Conservation (phyloP, 2,329 filamentous ascomycete species). For the Penicillium sp. region DNA sequence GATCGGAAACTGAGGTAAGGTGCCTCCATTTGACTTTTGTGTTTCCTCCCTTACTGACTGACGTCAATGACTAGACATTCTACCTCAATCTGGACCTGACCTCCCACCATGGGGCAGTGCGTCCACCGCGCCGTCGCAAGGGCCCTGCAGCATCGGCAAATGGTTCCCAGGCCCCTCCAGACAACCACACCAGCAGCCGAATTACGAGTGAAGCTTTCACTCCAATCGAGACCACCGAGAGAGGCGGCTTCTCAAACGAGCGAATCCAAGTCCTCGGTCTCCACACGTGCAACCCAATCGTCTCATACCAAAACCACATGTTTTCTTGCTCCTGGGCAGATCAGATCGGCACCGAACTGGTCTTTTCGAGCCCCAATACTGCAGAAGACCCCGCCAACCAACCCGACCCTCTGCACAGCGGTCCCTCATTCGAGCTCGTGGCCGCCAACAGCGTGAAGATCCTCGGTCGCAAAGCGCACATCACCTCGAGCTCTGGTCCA, state of each 20-base stretch:
- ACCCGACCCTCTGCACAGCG: constrained; percentile 44
- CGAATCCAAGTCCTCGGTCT: constrained; percentile 80
- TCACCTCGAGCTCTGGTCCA: constrained; percentile 51
- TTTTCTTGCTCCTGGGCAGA: constrained; percentile 81
- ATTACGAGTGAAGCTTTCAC: constrained; percentile 34
- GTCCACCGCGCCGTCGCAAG: constrained; percentile 33
- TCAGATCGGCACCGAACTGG: constrained; percentile 79
- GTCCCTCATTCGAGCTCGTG: constrained; percentile 66
- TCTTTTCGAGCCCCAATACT: constrained; percentile 59
- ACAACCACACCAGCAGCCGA: neutral
- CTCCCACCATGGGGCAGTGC: constrained; percentile 43
- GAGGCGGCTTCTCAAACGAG: constrained; percentile 28
- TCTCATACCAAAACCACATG: constrained; percentile 76
- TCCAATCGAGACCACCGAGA: constrained; percentile 42
- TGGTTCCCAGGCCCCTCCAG: neutral
- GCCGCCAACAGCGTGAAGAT: constrained; percentile 71
- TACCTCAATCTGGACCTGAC: constrained; percentile 64
- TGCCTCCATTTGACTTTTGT: neutral
- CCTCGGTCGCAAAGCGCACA: constrained; percentile 64
- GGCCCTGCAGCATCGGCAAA: constrained; percentile 16
- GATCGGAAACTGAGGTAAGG: constrained; percentile 54
- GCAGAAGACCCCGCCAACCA: constrained; percentile 26
- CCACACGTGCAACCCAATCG: constrained; percentile 72
- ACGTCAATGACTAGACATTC: constrained; percentile 48
- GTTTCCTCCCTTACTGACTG: constrained; percentile 3